Conservation (phyloP, 1,139 yeast genomes). For the Protomyces gravidus region DNA sequence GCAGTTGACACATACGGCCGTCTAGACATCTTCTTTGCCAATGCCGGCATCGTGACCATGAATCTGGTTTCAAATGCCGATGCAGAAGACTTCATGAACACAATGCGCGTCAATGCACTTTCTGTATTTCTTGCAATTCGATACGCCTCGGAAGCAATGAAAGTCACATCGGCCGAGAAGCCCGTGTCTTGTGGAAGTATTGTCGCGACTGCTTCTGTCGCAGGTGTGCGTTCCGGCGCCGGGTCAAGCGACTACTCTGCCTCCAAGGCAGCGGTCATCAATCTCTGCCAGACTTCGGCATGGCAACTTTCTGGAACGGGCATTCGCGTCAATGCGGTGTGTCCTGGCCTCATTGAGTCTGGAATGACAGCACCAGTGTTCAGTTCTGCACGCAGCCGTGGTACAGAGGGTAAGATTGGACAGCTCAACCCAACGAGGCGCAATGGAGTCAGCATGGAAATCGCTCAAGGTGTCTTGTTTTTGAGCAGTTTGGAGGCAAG, state of each 20-base stretch:
- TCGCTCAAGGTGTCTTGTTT: conserved; percentile 31
- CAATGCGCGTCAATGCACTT: conserved; percentile 30
- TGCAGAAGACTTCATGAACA: conserved; percentile 30
- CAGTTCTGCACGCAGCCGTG: conserved; percentile 24
- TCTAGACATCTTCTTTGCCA: conserved; percentile 31
- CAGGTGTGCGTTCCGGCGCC: conserved; percentile 32
- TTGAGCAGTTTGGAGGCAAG: conserved; percentile 29
- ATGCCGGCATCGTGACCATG: conserved; percentile 29
- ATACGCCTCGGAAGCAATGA: conserved; percentile 31
- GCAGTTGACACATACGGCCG: conserved; percentile 29
- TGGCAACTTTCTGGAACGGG: conserved; percentile 32
- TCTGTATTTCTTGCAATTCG: conserved; percentile 30
- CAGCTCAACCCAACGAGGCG: conserved; percentile 31
- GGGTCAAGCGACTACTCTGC: conserved; percentile 33
- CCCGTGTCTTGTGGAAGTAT: conserved; percentile 34
- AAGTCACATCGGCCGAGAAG: conserved; percentile 10
- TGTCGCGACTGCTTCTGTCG: conserved; percentile 33
- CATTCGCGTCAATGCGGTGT: conserved; percentile 34
- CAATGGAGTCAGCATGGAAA: conserved; percentile 30
- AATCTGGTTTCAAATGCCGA: conserved; percentile 21
- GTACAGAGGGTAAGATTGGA: conserved; percentile 29
- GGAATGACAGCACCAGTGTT: conserved; percentile 30
- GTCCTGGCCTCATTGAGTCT: conserved; percentile 34
- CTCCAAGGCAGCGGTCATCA: conserved; percentile 34
- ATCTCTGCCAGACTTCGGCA: conserved; percentile 33